These are phyloP conservation scores for Conticribra guillardii DNA, from an alignment of 108 stramenopile species.

Conservation along the genomic window DNA sequence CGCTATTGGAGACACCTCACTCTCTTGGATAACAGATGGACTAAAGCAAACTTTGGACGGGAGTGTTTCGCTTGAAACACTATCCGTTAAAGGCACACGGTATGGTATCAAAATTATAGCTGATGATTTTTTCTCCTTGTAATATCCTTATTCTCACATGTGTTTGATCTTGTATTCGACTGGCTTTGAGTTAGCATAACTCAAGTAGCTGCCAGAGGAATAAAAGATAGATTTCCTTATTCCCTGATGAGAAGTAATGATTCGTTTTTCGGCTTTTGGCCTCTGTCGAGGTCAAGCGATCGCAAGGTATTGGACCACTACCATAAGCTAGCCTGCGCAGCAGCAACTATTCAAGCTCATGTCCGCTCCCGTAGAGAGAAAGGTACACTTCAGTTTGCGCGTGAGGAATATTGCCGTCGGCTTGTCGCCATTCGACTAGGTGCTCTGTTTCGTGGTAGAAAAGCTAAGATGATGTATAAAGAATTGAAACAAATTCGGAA, in stretches of 20 bases:
- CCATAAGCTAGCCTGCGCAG: conserved; percentile 16
- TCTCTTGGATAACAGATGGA: conserved; percentile 58
- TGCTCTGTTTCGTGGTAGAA: conserved; percentile 42
- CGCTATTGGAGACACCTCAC: conserved; percentile 40
- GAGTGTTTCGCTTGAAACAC: conserved; percentile 37
- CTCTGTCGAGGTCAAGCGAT: conserved; percentile 35
- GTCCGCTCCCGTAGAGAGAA: conserved; percentile 37
- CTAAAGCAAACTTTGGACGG: conserved; percentile 30
- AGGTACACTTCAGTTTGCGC: conserved; percentile 32
- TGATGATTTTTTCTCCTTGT: conserved; percentile 3
- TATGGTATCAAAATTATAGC: conserved; percentile 4
- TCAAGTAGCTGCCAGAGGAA: conserved; percentile 28
- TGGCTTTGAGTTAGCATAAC: conserved; percentile 1
- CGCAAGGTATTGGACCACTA: conserved; percentile 50
- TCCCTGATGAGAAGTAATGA: conserved; percentile 27
- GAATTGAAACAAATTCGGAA: conserved; percentile 22
- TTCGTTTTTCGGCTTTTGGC: conserved; percentile 52
- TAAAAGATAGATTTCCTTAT: conserved; percentile 37
- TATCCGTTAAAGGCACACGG: conserved; percentile 49
- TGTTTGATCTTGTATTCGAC: neutral
- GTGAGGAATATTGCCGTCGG: conserved; percentile 34
- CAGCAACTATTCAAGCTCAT: conserved; percentile 50
- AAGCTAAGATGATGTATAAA: conserved; percentile 32
- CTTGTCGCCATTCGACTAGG: conserved; percentile 45
- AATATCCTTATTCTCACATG: conserved; percentile 3